These are phyloP conservation scores for Fusarium beomiforme DNA, from an alignment of 2,329 filamentous ascomycete genomes.

Conservation along the genomic window DNA sequence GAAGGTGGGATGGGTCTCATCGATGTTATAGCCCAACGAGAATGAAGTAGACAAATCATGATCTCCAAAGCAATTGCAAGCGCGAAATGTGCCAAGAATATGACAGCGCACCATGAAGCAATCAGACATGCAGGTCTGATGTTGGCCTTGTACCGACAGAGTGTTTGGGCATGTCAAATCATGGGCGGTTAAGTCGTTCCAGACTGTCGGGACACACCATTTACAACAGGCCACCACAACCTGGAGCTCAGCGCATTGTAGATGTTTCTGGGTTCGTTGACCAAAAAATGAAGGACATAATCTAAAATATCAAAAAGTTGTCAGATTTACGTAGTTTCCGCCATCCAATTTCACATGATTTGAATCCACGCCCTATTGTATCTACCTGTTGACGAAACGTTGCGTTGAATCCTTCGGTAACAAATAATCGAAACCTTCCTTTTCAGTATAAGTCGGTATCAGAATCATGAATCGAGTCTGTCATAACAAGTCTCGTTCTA, in stretches of 20 bases:
- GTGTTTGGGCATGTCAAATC: background rate
- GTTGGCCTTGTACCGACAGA: background rate
- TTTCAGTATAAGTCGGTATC: background rate
- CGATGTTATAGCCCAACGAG: slow-evolving; percentile 16
- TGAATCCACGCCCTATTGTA: background rate
- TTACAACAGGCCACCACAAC: background rate
- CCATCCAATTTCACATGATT: background rate
- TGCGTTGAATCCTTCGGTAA: slow-evolving; percentile 16
- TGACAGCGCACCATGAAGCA: background rate
- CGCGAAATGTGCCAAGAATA: background rate
- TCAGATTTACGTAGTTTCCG: background rate
- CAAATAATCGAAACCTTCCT: background rate
- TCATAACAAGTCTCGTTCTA: background rate
- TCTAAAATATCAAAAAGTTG: background rate
- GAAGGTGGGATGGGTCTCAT: background rate
- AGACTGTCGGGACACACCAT: background rate
- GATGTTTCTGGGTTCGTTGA: too few species aligned
- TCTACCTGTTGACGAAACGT: slow-evolving; percentile 15
- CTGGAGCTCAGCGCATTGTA: background rate
- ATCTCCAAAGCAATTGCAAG: background rate
- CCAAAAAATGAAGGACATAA: background rate
- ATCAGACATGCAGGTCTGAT: background rate
- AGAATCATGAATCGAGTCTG: background rate
- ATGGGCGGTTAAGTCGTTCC: slow-evolving; percentile 11
- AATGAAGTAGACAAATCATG: slow-evolving; percentile 30